Evolutionary conservation across 306 rosid species (phyloP).

Genomic region (Vigna nakashimae): DNA sequence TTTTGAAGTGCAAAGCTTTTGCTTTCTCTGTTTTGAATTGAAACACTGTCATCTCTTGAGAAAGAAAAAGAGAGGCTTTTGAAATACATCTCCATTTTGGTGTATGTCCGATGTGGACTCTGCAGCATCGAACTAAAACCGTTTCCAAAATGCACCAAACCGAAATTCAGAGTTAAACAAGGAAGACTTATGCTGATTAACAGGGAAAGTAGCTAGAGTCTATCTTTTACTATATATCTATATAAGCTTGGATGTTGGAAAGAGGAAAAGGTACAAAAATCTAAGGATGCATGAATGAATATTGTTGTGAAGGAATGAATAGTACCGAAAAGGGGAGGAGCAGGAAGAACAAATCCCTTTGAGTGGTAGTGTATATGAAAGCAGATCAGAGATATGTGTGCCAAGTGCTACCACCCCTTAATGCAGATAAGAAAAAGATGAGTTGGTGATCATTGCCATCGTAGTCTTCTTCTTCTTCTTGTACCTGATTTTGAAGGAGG

Average conservation of each 20-base stretch:
- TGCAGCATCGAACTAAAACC: not conserved
- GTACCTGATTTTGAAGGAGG: constrained; percentile 65
- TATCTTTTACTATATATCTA: constrained; percentile 13
- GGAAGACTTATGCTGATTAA: not conserved
- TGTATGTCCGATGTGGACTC: constrained; percentile 11
- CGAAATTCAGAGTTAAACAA: not conserved
- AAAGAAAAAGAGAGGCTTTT: not conserved
- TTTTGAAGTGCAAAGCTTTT: not conserved
- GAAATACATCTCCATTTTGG: not conserved
- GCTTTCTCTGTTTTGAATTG: not conserved
- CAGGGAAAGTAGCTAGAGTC: not conserved
- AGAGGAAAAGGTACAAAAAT: not conserved
- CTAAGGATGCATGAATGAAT: constrained; percentile 1
- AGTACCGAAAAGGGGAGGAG: not conserved
- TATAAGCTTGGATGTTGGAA: not conserved
- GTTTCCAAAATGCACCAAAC: constrained; percentile 12
- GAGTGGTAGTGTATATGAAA: no score
- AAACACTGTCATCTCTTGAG: not conserved
- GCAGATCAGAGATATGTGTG: constrained; percentile 58
- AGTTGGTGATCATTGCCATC: constrained; percentile 65
- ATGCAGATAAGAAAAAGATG: constrained; percentile 64
- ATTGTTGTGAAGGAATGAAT: not conserved
- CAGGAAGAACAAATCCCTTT: no score
- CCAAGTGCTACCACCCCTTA: constrained; percentile 57
- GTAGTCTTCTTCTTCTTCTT: constrained; percentile 56